Evolutionary conservation across 1,284 basidiomycete species (phyloP).

Genomic region (Malassezia vespertilionis): DNA sequence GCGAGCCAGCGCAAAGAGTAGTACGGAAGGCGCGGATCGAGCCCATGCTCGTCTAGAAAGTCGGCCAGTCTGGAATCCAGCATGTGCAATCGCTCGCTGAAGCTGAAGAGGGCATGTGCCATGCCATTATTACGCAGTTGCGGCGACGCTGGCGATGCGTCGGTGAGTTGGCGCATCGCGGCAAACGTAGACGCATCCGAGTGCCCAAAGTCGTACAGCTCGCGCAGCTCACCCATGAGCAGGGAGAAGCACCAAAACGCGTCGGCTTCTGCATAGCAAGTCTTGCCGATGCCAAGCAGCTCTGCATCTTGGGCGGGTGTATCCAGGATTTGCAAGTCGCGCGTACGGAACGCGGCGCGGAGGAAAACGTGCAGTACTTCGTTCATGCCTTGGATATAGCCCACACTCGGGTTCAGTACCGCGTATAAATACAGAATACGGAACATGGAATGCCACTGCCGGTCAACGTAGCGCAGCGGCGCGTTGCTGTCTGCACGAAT

Average conservation of each 20-base stretch:
- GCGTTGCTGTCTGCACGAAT: background rate
- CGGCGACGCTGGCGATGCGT: background rate
- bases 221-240: slow-evolving; percentile 38
- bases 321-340: slow-evolving; percentile 5
- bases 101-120: slow-evolving; percentile 27
- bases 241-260: slow-evolving; percentile 46
- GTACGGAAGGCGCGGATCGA: slow-evolving; percentile 40
- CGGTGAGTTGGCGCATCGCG: slow-evolving; percentile 9
- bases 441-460: slow-evolving; percentile 39
- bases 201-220: slow-evolving; percentile 39
- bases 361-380: slow-evolving; percentile 40
- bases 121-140: slow-evolving; percentile 21
- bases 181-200: background rate
- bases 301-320: background rate
- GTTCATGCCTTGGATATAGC: slow-evolving; percentile 45
- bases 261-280: slow-evolving; percentile 34
- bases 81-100: slow-evolving; percentile 31
- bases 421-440: slow-evolving; percentile 43
- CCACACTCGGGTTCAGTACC: slow-evolving; percentile 39
- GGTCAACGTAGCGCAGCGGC: slow-evolving; percentile 13
- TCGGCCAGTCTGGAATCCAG: slow-evolving; percentile 31
- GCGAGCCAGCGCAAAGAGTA: slow-evolving; percentile 45
- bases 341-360: slow-evolving; percentile 26
- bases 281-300: background rate
- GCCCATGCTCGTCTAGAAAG: slow-evolving; percentile 20